phyloP scores from a whole-genome alignment of 495 filamentous ascomycete species.

The Parathielavia hyrcaniae region DNA sequence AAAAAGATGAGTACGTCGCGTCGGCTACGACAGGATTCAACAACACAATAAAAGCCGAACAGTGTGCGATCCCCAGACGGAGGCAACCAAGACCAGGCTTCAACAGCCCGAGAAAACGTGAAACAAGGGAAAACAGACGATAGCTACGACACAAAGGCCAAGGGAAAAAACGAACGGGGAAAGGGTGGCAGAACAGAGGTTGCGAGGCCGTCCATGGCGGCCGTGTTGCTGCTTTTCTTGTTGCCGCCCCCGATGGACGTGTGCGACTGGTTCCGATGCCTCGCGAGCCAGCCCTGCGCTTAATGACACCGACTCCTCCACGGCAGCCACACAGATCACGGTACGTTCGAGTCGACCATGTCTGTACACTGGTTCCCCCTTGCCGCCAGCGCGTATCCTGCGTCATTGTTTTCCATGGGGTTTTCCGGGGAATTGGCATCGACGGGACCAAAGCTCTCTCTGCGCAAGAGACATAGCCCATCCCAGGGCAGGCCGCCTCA shows the following conservation, averaged over 20 bases:
- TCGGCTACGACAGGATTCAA: not conserved
- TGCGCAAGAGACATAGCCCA: not conserved
- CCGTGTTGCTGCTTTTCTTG: not conserved
- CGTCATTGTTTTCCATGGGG: not conserved
- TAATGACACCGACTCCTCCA: constrained; percentile 10
- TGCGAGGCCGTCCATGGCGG: constrained; percentile 3
- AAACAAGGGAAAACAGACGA: constrained; percentile 11
- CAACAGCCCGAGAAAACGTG: constrained; percentile 12
- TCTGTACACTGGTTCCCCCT: not conserved
- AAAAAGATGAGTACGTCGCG: not conserved
- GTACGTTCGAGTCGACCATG: too few species aligned
- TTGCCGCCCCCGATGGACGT: constrained; percentile 4
- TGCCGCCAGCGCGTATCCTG: not conserved
- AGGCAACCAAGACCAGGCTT: not conserved
- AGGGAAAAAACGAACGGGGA: constrained; percentile 12
- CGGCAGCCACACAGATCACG: not conserved
- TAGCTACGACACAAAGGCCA: not conserved
- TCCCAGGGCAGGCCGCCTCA: not conserved
- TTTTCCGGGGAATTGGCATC: not conserved
- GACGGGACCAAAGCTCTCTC: not conserved
- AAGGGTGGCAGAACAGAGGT: not conserved
- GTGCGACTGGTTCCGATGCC: not conserved
- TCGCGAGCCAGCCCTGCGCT: constrained; percentile 3
- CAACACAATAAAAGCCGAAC: not conserved
- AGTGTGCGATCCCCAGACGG: constrained; percentile 1